phyloP scores from a whole-genome alignment of 257 asterid species.

The Paulownia fortunei region DNA sequence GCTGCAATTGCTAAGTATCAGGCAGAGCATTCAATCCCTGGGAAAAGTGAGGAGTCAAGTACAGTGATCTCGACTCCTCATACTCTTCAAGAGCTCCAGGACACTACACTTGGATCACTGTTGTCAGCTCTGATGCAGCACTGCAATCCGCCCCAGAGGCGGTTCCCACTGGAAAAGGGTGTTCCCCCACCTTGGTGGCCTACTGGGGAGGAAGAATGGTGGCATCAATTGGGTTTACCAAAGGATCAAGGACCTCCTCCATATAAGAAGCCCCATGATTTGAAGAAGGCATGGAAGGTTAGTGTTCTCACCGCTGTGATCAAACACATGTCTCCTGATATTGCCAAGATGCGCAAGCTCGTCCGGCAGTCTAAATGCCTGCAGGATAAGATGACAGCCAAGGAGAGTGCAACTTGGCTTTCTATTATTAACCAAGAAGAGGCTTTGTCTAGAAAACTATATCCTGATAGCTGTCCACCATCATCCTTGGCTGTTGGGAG shows the following conservation, averaged over 20 bases:
- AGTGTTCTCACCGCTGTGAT: constrained; percentile 59
- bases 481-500: constrained; percentile 32
- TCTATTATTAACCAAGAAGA: constrained; percentile 62
- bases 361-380: constrained; percentile 59
- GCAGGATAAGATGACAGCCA: constrained; percentile 69
- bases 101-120: constrained; percentile 61
- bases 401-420: constrained; percentile 70
- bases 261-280: constrained; percentile 69
- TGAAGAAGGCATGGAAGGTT: constrained; percentile 70
- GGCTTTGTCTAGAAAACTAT: constrained; percentile 41
- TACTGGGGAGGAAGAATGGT: constrained; percentile 64
- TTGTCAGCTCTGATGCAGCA: constrained; percentile 69
- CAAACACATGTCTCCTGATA: constrained; percentile 64
- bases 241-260: constrained; percentile 60
- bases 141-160: constrained; percentile 71
- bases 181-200: constrained; percentile 80
- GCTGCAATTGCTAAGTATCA: constrained; percentile 59
- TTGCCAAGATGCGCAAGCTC: constrained; percentile 60
- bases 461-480: constrained; percentile 42
- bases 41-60: constrained; percentile 45
- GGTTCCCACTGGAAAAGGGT: constrained; percentile 62
- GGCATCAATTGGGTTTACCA: constrained; percentile 49
- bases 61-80: constrained; percentile 40
- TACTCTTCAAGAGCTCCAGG: constrained; percentile 61
- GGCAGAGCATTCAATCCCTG: constrained; percentile 44